phyloP scores from a whole-genome alignment of 1,284 basidiomycete species.

The Coniferiporia sulphurascens region DNA sequence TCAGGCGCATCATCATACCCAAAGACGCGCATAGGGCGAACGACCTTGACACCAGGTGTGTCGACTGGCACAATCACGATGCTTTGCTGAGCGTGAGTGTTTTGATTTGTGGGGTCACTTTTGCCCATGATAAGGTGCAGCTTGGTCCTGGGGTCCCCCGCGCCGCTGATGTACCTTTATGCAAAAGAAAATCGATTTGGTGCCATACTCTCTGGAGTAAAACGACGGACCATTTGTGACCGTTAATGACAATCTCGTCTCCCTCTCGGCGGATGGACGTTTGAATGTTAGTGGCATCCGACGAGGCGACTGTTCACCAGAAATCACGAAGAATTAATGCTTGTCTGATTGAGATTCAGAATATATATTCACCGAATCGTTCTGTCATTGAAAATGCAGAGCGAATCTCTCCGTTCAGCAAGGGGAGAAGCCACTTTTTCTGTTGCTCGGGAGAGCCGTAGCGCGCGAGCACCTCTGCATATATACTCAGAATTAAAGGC shows the following conservation, averaged over 20 bases:
- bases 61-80: constrained; percentile 91
- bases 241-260: constrained; percentile 88
- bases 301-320: constrained; percentile 71
- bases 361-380: constrained; percentile 57
- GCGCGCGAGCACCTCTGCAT: constrained; percentile 87
- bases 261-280: constrained; percentile 86
- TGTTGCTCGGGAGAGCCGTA: constrained; percentile 91
- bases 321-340: too few species aligned
- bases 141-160: constrained; percentile 87
- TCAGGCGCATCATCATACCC: constrained; percentile 95
- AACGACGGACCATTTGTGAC: constrained; percentile 82
- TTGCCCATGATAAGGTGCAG: constrained; percentile 95
- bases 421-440: constrained; percentile 82
- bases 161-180: constrained; percentile 93
- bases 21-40: constrained; percentile 90
- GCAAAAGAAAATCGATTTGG: not conserved
- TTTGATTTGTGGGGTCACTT: constrained; percentile 72
- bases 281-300: constrained; percentile 93
- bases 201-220: constrained; percentile 3
- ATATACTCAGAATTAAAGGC: constrained; percentile 3
- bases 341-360: too few species aligned
- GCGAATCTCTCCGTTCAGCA: constrained; percentile 90
- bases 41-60: constrained; percentile 81
- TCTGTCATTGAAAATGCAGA: constrained; percentile 97
- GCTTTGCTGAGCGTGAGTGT: constrained; percentile 81